Evolutionary conservation across 2,329 filamentous ascomycete species (phyloP).

Genomic region (Pseudogymnoascus sp.): DNA sequence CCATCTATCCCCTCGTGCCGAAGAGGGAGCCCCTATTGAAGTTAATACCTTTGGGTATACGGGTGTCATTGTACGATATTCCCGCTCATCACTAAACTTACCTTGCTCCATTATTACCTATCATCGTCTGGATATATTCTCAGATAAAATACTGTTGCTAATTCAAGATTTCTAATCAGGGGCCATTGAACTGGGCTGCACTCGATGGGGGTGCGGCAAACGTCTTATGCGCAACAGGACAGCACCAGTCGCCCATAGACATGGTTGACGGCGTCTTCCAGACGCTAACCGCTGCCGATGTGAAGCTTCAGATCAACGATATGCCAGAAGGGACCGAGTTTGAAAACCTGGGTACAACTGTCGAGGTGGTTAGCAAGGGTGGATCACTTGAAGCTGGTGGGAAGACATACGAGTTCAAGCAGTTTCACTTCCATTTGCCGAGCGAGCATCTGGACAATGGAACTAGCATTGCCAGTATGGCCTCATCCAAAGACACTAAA

Average conservation of each 20-base stretch:
- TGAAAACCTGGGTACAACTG: slow-evolving; percentile 10
- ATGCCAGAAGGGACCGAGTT: slow-evolving; percentile 9
- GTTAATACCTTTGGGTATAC: slow-evolving; percentile 35
- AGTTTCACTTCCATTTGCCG: slow-evolving; percentile 56
- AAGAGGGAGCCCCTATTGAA: slow-evolving; percentile 26
- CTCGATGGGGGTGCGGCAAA: slow-evolving; percentile 2
- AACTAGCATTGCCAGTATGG: slow-evolving; percentile 36
- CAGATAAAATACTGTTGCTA: background rate
- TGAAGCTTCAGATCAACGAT: background rate
- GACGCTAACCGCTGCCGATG: background rate
- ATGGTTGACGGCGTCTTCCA: background rate
- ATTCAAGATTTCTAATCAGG: background rate
- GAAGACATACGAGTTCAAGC: slow-evolving; percentile 23
- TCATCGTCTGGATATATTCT: background rate
- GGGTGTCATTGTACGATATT: slow-evolving; percentile 28
- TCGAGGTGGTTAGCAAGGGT: slow-evolving; percentile 9
- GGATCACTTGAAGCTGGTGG: slow-evolving; percentile 9
- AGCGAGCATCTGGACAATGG: slow-evolving; percentile 49
- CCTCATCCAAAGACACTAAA: background rate
- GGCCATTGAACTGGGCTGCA: slow-evolving; percentile 3
- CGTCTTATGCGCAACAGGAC: background rate
- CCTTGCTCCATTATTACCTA: background rate
- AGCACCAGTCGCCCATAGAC: slow-evolving; percentile 8
- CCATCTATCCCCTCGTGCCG: slow-evolving; percentile 29
- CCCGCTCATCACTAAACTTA: background rate